Evolutionary conservation across 2,329 filamentous ascomycete species (phyloP), one percentile per base, ranked within the genome.

Genomic region (Lithohypha guttulata): DNA sequence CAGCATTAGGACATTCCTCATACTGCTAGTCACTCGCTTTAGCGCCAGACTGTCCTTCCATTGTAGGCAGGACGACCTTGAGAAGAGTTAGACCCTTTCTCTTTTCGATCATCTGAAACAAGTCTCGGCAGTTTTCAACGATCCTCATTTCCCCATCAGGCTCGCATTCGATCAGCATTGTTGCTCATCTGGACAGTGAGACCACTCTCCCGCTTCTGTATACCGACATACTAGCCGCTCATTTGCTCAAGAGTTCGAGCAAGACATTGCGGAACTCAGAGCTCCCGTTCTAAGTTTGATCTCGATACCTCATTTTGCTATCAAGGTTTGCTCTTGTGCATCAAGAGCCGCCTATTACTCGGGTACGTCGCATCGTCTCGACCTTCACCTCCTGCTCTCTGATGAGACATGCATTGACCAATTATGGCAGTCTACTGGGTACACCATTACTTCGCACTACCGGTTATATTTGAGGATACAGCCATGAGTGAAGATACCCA

Each of bases 401-500:
- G 9, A n/a, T 39, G 26, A 39, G 26, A 31, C 35, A 39, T 39
- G 35, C 23, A 13, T 39, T 39, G 31, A 22, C 35, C 23, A 22
- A 31, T 10, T 27, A 57, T 56, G 53, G 53, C 46, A 37, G 31
- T 53, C 26, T 44, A 54, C 36, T 55, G 51, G 51, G 45, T 57
- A 27, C 53, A 53, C 41, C 51, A 53, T 33, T 55, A 50, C 41
- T 50, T 48, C 28, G 48, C 52, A 10, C 42, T 56, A 27, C 52
- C 53, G 10, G 46, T 56, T 30, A 51, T 55, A 42, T 46, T 55
- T 43, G 53, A 55, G 42, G 45, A 51, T 40, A 43, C 48, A 44
- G 50, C 45, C 13, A 57, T 55, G 53, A 48, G 41, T 36, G 50
- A 53, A 35, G 49, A 10, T 10, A 21, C 43, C 18, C 46, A 23